phyloP scores from a whole-genome alignment of 2,329 filamentous ascomycete species.

The Diplodia intermedia region DNA sequence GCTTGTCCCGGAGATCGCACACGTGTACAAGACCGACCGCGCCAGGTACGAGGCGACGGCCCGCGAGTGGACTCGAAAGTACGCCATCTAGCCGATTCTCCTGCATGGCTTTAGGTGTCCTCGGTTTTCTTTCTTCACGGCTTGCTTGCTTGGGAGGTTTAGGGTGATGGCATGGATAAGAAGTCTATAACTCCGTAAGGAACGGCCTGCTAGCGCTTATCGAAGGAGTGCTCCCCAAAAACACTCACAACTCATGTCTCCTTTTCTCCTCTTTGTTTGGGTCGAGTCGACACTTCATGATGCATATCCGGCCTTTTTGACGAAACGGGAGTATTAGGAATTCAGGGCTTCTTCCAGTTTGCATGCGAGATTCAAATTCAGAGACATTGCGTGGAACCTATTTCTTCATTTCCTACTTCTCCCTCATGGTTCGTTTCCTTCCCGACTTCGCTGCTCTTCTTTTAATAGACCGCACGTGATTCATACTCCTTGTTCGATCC shows the following conservation, averaged over 20 bases:
- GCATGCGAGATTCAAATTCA: slow-evolving; percentile 33
- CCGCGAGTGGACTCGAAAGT: slow-evolving; percentile 98
- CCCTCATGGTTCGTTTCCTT: slow-evolving; percentile 1
- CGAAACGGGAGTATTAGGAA: slow-evolving; percentile 33
- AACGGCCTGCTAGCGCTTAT: slow-evolving; percentile 21
- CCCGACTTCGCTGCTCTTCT: slow-evolving; percentile 19
- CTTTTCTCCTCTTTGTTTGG: slow-evolving; percentile 33
- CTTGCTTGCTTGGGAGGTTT: slow-evolving; percentile 32
- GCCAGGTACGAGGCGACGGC: slow-evolving; percentile 95
- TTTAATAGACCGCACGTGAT: slow-evolving; percentile 29
- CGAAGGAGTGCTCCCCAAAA: slow-evolving; percentile 39
- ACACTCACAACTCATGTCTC: slow-evolving; percentile 34
- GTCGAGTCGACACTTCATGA: slow-evolving; percentile 35
- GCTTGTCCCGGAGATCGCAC: slow-evolving; percentile 97
- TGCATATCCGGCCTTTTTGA: slow-evolving; percentile 42
- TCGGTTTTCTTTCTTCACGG: slow-evolving; percentile 32
- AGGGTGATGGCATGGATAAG: slow-evolving; percentile 33
- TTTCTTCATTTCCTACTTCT: slow-evolving; percentile 5
- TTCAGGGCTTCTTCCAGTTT: slow-evolving; percentile 33
- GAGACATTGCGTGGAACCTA: slow-evolving; percentile 22
- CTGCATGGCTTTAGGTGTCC: slow-evolving; percentile 33
- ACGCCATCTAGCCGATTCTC: slow-evolving; percentile 74
- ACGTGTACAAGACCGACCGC: slow-evolving; percentile 99
- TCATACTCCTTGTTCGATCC: background rate
- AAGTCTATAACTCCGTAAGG: slow-evolving; percentile 30